These are phyloP conservation scores for Atalantia buxifolia DNA, from an alignment of 345 rosid genomes.

Conservation along the genomic window DNA sequence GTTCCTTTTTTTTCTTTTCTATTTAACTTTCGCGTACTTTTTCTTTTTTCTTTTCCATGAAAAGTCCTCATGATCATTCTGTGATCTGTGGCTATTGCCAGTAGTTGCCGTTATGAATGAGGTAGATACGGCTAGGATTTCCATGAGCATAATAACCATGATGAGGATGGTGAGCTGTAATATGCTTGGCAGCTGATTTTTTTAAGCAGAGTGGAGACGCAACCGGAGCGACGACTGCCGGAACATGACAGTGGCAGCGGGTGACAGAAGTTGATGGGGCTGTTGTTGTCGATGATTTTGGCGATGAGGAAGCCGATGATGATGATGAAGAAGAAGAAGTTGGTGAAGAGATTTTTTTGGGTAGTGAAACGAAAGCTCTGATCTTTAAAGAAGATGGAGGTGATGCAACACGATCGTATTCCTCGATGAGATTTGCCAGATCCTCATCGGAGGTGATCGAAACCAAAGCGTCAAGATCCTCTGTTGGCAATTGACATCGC, in stretches of 20 bases:
- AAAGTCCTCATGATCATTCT: neutral
- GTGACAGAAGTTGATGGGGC: conserved; percentile 21
- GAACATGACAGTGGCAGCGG: conserved; percentile 17
- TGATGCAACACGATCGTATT: conserved; percentile 57
- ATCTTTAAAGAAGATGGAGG: conserved; percentile 56
- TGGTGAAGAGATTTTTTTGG: conserved; percentile 24
- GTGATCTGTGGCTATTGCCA: conserved; percentile 42
- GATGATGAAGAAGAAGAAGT: conserved; percentile 24
- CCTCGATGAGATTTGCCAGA: conserved; percentile 80
- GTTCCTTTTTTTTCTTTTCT: neutral
- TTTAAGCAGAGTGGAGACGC: conserved; percentile 16
- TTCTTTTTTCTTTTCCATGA: neutral
- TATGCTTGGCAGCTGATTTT: conserved; percentile 35
- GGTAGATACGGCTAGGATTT: conserved; percentile 44
- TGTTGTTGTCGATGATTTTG: conserved; percentile 26
- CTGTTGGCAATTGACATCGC: conserved; percentile 88
- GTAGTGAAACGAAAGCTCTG: conserved; percentile 70
- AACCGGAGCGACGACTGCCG: conserved; percentile 7
- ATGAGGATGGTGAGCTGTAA: conserved; percentile 18
- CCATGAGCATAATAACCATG: conserved; percentile 51
- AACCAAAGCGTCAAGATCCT: conserved; percentile 85
- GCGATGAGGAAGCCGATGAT: conserved; percentile 42
- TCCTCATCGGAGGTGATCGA: conserved; percentile 84
- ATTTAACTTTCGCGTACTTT: neutral
- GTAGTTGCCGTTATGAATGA: conserved; percentile 57